phyloP scores from a whole-genome alignment of 805 yeast genomes.

The Ogataea nitratoaversa region DNA sequence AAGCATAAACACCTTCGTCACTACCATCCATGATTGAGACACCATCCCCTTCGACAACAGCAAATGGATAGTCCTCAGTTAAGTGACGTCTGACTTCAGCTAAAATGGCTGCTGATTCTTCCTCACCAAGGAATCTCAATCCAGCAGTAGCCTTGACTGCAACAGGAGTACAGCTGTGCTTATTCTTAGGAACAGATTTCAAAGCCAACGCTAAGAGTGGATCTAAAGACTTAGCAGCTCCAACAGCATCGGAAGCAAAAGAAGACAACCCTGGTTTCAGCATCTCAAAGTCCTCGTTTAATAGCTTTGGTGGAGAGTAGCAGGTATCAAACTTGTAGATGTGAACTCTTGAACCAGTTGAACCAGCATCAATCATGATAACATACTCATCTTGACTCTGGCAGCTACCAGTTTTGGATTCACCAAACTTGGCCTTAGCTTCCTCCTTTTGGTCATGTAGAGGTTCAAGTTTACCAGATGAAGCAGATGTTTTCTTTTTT shows the following conservation, averaged over 20 bases:
- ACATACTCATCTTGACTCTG: conserved; percentile 57
- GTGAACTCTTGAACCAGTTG: conserved; percentile 95
- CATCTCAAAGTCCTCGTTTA: conserved; percentile 82
- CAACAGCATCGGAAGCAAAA: conserved; percentile 70
- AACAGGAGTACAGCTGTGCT: conserved; percentile 81
- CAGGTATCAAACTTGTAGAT: conserved; percentile 90
- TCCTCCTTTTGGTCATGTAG: conserved; percentile 11
- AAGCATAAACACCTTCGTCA: conserved; percentile 97
- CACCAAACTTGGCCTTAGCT: conserved; percentile 9
- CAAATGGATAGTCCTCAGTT: conserved; percentile 81
- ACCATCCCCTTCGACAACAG: conserved; percentile 84
- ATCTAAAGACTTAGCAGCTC: conserved; percentile 89
- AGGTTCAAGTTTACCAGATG: conserved; percentile 1
- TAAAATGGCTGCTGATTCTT: conserved; percentile 66
- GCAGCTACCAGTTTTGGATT: conserved; percentile 28
- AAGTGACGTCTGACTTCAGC: conserved; percentile 72
- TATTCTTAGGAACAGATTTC: conserved; percentile 66
- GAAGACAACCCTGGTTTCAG: conserved; percentile 88
- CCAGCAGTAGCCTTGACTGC: conserved; percentile 99
- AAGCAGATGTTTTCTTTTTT: conserved; percentile 1
- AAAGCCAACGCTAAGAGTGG: conserved; percentile 75
- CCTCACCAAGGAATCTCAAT: conserved; percentile 76
- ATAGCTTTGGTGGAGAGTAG: conserved; percentile 72
- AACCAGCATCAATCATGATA: conserved; percentile 96
- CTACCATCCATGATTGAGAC: conserved; percentile 91